Evolutionary conservation across 2,329 filamentous ascomycete species (phyloP).

Genomic region (Diaporthe aspalathi): DNA sequence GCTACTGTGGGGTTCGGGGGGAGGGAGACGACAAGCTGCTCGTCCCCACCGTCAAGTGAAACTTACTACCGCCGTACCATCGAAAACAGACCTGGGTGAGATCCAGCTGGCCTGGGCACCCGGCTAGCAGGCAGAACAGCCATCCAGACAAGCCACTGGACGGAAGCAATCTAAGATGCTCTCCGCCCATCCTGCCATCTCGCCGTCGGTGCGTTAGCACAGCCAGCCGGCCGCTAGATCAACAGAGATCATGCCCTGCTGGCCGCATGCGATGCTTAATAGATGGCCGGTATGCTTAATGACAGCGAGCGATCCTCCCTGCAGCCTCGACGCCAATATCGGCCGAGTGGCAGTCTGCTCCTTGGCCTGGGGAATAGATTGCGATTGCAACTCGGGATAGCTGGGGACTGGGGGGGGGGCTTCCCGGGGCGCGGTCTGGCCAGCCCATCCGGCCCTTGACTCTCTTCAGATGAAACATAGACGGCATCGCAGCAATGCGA

Average conservation of each 20-base stretch:
- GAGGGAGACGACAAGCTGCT: not conserved
- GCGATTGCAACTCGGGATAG: not conserved
- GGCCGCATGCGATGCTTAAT: conserved; percentile 20
- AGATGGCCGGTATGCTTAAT: conserved; percentile 7
- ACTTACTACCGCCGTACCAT: conserved; percentile 29
- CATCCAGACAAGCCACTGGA: conserved; percentile 7
- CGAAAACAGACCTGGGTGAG: conserved; percentile 12
- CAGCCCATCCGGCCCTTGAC: not conserved
- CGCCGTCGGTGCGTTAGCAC: conserved; percentile 24
- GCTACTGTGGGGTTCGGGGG: not conserved
- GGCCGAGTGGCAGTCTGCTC: conserved; percentile 17
- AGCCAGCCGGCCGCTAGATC: conserved; percentile 1
- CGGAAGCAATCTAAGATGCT: conserved; percentile 25
- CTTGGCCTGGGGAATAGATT: not conserved
- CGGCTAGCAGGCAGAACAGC: not conserved
- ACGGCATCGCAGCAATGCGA: conserved; percentile 15
- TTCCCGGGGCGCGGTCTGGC: conserved; percentile 5
- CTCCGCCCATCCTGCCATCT: conserved; percentile 7
- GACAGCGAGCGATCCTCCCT: not conserved
- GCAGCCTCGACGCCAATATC: conserved; percentile 3
- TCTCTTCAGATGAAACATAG: conserved; percentile 25
- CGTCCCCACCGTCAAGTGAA: conserved; percentile 24
- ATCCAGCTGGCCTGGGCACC: conserved; percentile 6
- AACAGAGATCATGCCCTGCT: conserved; percentile 5
- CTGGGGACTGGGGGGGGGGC: not conserved